Percentiles rank a stretch among this genome's conserved stretches.
Conservation (phyloP, 257 asterid genomes). For the Pogostemon cablin region DNA sequence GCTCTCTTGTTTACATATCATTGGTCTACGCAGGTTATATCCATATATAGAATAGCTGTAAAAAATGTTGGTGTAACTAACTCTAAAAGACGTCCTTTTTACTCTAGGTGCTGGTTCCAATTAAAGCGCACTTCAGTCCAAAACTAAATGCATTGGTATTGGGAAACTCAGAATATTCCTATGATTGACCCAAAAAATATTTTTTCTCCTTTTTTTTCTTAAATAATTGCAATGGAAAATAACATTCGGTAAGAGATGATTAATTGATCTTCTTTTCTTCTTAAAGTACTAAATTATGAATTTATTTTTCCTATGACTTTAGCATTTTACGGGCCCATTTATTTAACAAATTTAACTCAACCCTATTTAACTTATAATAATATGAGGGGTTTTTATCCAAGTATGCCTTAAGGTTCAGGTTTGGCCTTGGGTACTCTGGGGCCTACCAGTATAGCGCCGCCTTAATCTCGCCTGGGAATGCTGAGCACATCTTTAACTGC, state of each 20-base stretch:
- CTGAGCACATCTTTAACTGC: neutral
- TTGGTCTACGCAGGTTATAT: conserved; percentile 26
- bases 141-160: neutral
- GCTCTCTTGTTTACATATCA: conserved; percentile 23
- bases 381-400: neutral
- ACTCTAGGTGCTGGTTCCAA: neutral
- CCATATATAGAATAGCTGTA: conserved; percentile 10
- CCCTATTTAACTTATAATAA: conserved; percentile 1
- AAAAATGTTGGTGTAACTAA: neutral
- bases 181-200: neutral
- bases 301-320: neutral
- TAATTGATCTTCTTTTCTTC: neutral
- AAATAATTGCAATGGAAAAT: neutral
- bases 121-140: neutral
- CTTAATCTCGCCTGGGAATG: neutral
- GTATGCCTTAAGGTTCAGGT: neutral
- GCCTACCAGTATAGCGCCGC: neutral
- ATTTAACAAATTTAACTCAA: neutral
- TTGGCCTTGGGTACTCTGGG: neutral
- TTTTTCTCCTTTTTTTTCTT: neutral
- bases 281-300: neutral
- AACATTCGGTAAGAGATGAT: neutral
- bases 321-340: neutral
- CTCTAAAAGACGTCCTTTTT: neutral
- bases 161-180: neutral